These are phyloP conservation scores for Capsicum rhomboideum DNA, from an alignment of 257 asterid genomes.

Conservation along the genomic window DNA sequence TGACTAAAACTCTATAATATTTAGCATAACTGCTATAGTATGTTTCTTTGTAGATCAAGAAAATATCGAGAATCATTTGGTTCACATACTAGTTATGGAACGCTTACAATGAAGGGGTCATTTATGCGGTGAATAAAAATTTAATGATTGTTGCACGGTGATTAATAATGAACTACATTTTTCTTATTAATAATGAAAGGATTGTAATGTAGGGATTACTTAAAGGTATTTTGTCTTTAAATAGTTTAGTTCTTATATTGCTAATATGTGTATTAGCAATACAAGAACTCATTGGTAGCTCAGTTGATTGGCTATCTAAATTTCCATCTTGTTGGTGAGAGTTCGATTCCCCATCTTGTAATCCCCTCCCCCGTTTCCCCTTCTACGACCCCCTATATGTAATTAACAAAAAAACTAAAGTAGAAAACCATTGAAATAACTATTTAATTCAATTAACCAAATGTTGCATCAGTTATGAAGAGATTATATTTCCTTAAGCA, in stretches of 20 bases:
- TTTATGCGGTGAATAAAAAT: not conserved
- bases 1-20: not conserved
- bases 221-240: not conserved
- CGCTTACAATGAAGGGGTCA: not conserved
- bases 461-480: not conserved
- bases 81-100: not conserved
- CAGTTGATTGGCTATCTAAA: too few relatives aligned
- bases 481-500: not conserved
- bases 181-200: not conserved
- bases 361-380: too few relatives aligned
- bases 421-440: too few relatives aligned
- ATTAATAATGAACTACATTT: not conserved
- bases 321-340: too few relatives aligned
- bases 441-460: too few relatives aligned
- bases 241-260: not conserved
- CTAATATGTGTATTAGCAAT: not conserved
- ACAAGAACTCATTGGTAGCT: too few relatives aligned
- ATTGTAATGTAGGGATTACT: not conserved
- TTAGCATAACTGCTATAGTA: not conserved
- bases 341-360: too few relatives aligned
- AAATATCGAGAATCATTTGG: not conserved
- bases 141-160: not conserved
- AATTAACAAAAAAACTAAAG: too few relatives aligned
- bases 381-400: too few relatives aligned
- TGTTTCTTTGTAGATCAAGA: too few relatives aligned